Base-by-base conservation (phyloP, 495 filamentous ascomycete genomes). In the Aspergillus ellipticus region DNA sequence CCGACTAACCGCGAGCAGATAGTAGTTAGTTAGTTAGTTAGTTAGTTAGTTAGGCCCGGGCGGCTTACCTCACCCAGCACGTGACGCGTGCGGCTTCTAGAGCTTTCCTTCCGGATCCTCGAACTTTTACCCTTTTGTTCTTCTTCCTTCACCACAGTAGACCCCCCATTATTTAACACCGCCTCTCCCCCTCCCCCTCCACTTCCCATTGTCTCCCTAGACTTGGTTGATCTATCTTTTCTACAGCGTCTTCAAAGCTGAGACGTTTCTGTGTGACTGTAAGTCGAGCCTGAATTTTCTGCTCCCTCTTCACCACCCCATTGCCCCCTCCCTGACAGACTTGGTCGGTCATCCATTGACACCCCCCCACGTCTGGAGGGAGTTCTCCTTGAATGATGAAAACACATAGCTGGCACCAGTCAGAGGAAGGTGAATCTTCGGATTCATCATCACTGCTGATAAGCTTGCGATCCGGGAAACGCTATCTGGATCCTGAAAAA, bases 391-490 rank as follows among this genome's bases (percentile, higher is more conserved):
- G 51, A 62, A 78, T 78, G 75, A 78, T 75, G 75, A 78, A 63
- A 78, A 56, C 54, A 55, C 56, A 62, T 67, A 77, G 75, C 75
- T 78, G 75, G 75, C 75, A 78, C 75, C 75, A 78, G 75, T 78
- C 75, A 71, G 69, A 77, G 50, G 67, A 57, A 59, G 68, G 66
- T 63, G 59, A 16, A 37, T 57, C 52, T 58, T 51, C 60, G 56
- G 59, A 55, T 60, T 63, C 52, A 52, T 56, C 54, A 58, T 63
- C 54, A 54, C 46, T 76, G 73, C 68, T 73, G 73, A 76, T 62
- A 65, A 76, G 66, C 66, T 67, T 68, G 48, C 42, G 64, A 61
- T 72, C 73, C 61, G 67, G 72, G 66, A 28, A 71, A 69, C 65
- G 71, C 72, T 72, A 73, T 65, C 66, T 60, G 52, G 72, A 73